phyloP scores from a whole-genome alignment of 2,329 filamentous ascomycete species.

The Ophiostoma sp. region DNA sequence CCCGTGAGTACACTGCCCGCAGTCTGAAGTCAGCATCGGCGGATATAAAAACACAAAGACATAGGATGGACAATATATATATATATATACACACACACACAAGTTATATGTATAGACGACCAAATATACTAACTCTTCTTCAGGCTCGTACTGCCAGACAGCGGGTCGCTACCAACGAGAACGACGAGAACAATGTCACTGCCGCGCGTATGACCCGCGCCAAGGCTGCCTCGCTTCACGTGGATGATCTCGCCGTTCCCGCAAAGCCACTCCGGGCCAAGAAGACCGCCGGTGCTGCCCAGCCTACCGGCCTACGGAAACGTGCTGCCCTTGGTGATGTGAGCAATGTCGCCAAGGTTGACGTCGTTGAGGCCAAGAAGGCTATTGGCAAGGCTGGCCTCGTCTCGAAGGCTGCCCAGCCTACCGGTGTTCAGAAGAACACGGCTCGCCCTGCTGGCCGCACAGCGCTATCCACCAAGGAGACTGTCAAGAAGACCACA shows the following conservation, averaged over 20 bases:
- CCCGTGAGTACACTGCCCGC: constrained; percentile 23
- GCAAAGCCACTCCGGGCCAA: constrained; percentile 52
- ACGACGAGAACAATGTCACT: constrained; percentile 77
- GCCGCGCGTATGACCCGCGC: constrained; percentile 86
- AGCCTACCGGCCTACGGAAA: constrained; percentile 48
- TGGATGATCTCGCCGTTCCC: constrained; percentile 54
- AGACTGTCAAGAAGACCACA: constrained; percentile 52
- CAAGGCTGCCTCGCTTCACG: constrained; percentile 70
- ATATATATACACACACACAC: not conserved
- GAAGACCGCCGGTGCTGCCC: constrained; percentile 37
- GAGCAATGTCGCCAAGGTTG: constrained; percentile 85
- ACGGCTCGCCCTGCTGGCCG: constrained; percentile 54
- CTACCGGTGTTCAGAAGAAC: constrained; percentile 82
- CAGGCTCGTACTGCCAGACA: constrained; percentile 60
- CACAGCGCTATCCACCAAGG: constrained; percentile 42
- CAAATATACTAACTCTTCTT: not conserved
- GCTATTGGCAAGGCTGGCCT: constrained; percentile 58
- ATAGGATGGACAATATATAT: not conserved
- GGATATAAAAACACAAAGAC: too few species aligned
- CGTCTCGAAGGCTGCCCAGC: constrained; percentile 73
- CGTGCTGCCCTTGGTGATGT: constrained; percentile 86
- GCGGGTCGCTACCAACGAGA: constrained; percentile 80
- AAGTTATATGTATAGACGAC: too few species aligned
- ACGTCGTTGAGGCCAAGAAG: constrained; percentile 71
- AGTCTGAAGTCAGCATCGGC: too few species aligned